A percentile compares a stretch with the other conserved stretches of the same genome.
Evolutionary conservation across 2,329 filamentous ascomycete species (phyloP).

Genomic region (Penicillium verrucosum): DNA sequence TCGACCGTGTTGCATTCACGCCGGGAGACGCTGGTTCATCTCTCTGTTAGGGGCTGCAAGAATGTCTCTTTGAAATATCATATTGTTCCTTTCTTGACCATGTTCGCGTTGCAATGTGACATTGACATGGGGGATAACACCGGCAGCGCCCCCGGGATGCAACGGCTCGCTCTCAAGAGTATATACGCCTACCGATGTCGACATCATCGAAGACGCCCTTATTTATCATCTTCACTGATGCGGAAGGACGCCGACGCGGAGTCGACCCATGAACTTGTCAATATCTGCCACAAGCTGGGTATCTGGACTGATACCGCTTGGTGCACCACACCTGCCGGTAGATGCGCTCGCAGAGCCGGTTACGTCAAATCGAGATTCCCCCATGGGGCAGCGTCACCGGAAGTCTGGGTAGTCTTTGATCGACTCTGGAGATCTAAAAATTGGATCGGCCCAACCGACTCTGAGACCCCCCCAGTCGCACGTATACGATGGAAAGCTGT

Average conservation of each 20-base stretch:
- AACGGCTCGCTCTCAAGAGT: slow-evolving; percentile 54
- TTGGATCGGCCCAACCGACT: slow-evolving; percentile 50
- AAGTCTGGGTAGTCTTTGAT: slow-evolving; percentile 63
- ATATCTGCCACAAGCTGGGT: slow-evolving; percentile 55
- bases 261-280: slow-evolving; percentile 59
- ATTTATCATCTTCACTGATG: slow-evolving; percentile 54
- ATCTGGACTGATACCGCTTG: slow-evolving; percentile 62
- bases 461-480: slow-evolving; percentile 25
- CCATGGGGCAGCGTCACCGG: slow-evolving; percentile 47
- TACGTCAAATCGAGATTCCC: slow-evolving; percentile 56
- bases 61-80: slow-evolving; percentile 64
- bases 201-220: slow-evolving; percentile 60
- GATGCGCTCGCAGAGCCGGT: slow-evolving; percentile 55
- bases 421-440: slow-evolving; percentile 59
- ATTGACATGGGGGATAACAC: slow-evolving; percentile 44
- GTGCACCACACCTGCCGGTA: slow-evolving; percentile 57
- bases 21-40: slow-evolving; percentile 54
- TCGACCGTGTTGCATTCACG: slow-evolving; percentile 54
- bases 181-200: slow-evolving; percentile 61
- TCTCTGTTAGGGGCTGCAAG: slow-evolving; percentile 61
- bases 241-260: slow-evolving; percentile 59
- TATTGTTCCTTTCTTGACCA: slow-evolving; percentile 56
- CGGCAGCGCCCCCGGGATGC: slow-evolving; percentile 31
- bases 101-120: slow-evolving; percentile 45
- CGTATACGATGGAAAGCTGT: slow-evolving; percentile 50